phyloP scores from a whole-genome alignment of 148 eudicot genomes.

The Rhododendron vialii region DNA sequence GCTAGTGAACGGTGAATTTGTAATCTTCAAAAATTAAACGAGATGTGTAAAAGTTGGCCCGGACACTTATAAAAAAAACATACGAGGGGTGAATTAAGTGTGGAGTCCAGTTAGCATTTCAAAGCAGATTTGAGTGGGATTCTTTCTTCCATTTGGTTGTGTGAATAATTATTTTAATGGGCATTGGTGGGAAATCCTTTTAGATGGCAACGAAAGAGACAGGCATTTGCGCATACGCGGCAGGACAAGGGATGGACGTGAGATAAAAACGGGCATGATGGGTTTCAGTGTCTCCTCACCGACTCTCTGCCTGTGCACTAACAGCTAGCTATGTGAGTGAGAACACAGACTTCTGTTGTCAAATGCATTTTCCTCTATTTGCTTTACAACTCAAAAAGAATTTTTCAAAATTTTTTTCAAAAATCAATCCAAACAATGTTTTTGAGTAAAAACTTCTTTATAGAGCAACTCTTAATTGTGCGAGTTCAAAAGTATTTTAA shows the following conservation, averaged over 20 bases:
- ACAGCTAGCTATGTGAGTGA: neutral
- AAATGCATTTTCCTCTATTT: neutral
- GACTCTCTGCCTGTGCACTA: neutral
- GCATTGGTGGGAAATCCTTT: neutral
- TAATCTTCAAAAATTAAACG: no score
- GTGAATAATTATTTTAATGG: neutral
- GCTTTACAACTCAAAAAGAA: no score
- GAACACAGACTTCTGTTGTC: neutral
- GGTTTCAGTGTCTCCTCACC: neutral
- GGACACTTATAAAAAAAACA: no score
- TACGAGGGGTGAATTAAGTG: neutral
- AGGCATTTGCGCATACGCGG: slow-evolving; percentile 12
- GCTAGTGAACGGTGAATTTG: neutral
- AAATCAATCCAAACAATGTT: no score
- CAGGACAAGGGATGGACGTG: neutral
- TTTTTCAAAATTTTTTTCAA: no score
- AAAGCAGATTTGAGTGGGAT: neutral
- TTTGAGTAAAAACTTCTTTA: no score
- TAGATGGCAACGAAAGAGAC: slow-evolving; percentile 13
- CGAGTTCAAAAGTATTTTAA: no score
- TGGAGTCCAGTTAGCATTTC: slow-evolving; percentile 12
- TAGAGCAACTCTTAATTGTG: no score
- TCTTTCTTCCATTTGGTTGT: neutral
- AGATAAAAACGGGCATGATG: neutral
- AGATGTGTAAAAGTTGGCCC: rapidly evolving